These are phyloP conservation scores for Conringia planisiliqua DNA, from an alignment of 345 rosid genomes.

Conservation along the genomic window DNA sequence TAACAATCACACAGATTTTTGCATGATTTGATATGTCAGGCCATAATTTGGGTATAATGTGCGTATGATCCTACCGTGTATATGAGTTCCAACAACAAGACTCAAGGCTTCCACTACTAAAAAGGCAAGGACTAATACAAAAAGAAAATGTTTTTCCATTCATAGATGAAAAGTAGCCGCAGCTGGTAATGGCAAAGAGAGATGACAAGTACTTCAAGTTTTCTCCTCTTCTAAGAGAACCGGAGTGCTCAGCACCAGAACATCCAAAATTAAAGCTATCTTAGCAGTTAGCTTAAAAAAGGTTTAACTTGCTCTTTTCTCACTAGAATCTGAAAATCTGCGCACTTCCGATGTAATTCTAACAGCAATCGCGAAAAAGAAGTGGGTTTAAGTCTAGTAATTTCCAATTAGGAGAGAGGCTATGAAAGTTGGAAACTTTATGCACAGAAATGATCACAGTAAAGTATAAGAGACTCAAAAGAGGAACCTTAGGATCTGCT, in stretches of 20 bases:
- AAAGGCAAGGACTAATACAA: no score
- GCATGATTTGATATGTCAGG: background rate
- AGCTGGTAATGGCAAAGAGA: constrained; percentile 11
- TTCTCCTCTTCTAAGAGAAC: background rate
- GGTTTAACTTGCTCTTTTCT: background rate
- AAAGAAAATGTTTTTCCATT: no score
- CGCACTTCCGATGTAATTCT: background rate
- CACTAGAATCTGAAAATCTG: background rate
- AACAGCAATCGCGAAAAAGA: background rate
- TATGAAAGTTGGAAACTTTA: constrained; percentile 4
- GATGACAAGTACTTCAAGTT: background rate
- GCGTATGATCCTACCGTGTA: no score
- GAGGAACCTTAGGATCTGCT: constrained; percentile 86
- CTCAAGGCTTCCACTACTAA: no score
- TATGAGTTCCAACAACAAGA: no score
- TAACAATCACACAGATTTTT: background rate
- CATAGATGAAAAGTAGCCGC: background rate
- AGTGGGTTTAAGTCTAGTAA: background rate
- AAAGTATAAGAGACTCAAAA: background rate
- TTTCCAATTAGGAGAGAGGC: background rate
- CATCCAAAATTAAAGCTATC: background rate
- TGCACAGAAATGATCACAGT: background rate
- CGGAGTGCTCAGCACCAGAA: background rate
- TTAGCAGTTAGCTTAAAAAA: background rate
- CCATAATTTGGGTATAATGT: no score